These are phyloP conservation scores for Apodospora peruviana DNA, from an alignment of 495 filamentous ascomycete species.

Conservation along the genomic window DNA sequence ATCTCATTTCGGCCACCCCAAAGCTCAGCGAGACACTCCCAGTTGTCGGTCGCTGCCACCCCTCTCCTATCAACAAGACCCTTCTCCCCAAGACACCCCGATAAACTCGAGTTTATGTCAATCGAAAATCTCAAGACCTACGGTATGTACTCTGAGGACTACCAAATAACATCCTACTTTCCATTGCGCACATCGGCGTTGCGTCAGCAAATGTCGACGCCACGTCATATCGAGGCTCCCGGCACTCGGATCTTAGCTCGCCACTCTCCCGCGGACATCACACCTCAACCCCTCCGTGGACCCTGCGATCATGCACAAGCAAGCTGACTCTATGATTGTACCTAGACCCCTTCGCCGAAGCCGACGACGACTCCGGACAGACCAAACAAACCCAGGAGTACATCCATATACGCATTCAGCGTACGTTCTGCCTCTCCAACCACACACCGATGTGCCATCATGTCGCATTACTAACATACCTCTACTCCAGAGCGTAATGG, in stretches of 20 bases:
- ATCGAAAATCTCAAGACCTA: constrained; percentile 99
- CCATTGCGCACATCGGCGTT: background rate
- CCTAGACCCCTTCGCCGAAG: constrained; percentile 99
- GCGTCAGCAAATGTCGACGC: background rate
- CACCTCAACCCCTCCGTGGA: constrained; percentile 1
- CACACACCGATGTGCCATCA: background rate
- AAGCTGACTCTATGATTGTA: constrained; percentile 11
- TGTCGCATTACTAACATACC: constrained; percentile 4
- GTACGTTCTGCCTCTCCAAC: constrained; percentile 53
- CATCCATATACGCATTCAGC: constrained; percentile 99
- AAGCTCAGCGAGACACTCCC: constrained; percentile 31
- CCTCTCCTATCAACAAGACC: constrained; percentile 28
- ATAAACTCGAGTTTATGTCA: constrained; percentile 88
- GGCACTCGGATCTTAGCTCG: background rate
- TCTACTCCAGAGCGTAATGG: constrained; percentile 87
- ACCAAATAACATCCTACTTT: background rate
- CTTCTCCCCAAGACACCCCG: constrained; percentile 41
- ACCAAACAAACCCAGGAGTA: constrained; percentile 89
- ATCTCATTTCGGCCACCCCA: constrained; percentile 2
- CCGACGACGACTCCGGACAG: constrained; percentile 97
- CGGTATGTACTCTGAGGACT: constrained; percentile 58
- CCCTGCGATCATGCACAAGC: constrained; percentile 1
- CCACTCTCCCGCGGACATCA: constrained; percentile 1
- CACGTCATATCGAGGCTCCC: background rate
- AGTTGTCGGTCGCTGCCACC: constrained; percentile 41